Evolutionary conservation across 257 asterid species (phyloP), one percentile per base, ranked within the genome.

Genomic region (Solanum pennellii): DNA sequence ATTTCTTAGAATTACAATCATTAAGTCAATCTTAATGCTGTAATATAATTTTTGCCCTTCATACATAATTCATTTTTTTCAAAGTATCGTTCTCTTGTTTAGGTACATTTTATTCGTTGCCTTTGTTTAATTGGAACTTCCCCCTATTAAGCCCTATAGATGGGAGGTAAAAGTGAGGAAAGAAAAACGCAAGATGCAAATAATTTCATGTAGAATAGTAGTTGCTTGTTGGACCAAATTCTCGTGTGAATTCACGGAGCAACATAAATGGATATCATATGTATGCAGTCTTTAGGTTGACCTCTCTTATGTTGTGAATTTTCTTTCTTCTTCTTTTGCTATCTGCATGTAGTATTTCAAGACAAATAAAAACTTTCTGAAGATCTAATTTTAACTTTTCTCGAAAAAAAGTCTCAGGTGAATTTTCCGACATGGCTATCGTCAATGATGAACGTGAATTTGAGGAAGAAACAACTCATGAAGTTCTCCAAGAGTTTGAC

Each of bases 381-480:
- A 62, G 31, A n/a, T 62, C 31, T 62, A 86, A 25, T 88, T 85
- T 52, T 9, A 37, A 75, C 73, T 86, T 86, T 42, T 49, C 66
- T 35, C 1, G 3, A 8, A 35, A 59, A 85, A 89, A 85, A 76
- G 56, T 41, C 83, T 76, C 83, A 25, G 83, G 59, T 76, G 35
- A 42, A 76, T 42, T 76, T 79, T 27, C 16, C 5, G 41, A 79
- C 37, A 93, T 94, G 97, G 93, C 95, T 85, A 93, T 92, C 37
- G 89, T 88, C 59, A 96, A 91, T 33, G 94, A 93, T 85, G 94
- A 90, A 84, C 88, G 89, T 23, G 92, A 90, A 5, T 88, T 91
- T 44, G 92, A 90, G 83, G 86, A 72, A 73, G 82, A 77, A 31
- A 75, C 76, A 31, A 91, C 89, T 12, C 93, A 85, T 21, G 96